These are phyloP conservation scores for Platanthera zijinensis DNA, from an alignment of 106 monocot species.

Conservation along the genomic window DNA sequence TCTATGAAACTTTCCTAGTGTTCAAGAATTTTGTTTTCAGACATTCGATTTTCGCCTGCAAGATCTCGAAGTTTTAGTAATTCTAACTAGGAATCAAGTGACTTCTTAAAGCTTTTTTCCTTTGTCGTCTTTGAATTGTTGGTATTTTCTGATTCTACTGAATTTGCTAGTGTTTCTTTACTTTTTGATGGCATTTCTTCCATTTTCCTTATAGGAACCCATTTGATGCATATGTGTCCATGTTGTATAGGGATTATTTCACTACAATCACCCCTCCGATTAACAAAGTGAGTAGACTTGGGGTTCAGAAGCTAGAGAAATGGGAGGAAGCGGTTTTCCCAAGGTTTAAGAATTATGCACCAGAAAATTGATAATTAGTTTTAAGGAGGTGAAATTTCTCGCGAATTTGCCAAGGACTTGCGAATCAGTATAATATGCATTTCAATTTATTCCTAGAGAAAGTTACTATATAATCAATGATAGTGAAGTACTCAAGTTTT, in stretches of 20 bases:
- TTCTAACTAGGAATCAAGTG: not conserved
- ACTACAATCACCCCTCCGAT: not conserved
- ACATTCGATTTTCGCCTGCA: not conserved
- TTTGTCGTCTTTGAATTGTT: not conserved
- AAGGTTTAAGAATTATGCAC: not conserved
- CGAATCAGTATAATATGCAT: no score
- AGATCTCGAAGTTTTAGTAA: not conserved
- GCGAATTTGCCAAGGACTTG: no score
- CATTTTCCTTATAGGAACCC: not conserved
- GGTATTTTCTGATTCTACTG: not conserved
- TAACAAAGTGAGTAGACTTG: not conserved
- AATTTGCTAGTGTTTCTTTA: not conserved
- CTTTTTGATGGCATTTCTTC: not conserved
- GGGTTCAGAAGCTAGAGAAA: no score
- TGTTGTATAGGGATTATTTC: not conserved
- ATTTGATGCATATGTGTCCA: not conserved
- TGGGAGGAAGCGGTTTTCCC: not conserved
- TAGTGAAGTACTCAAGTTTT: no score
- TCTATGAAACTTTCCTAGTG: not conserved
- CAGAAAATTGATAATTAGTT: not conserved
- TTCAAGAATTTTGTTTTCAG: not conserved
- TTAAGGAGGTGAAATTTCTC: no score
- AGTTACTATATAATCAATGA: no score
- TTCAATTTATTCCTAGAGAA: no score
- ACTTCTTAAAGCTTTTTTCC: not conserved